Evolutionary conservation across 164 flowering plant species (phyloP), one percentile per base, ranked within the genome.

Genomic region (Vitis labrusca): DNA sequence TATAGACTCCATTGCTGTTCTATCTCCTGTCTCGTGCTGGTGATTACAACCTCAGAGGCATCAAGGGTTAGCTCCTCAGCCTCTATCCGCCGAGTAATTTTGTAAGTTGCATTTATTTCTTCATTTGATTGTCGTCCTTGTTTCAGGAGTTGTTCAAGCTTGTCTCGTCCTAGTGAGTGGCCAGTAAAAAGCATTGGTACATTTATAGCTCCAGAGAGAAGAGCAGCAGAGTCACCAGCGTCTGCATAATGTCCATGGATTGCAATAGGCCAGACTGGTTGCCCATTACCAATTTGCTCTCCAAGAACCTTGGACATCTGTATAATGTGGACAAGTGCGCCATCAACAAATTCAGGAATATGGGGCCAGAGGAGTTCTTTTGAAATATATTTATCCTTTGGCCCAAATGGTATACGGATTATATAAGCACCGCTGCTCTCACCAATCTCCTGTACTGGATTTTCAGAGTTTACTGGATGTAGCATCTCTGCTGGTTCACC

Each of bases 221-320:
- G 88, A 77, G 92, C 86, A 60, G 92, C 92, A 64, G 89, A 85
- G 54, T 90, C 89, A 51, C 94, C 94, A 16, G 94, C 94, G 85
- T 90, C 94, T 57, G 94, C 94, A 81, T 88, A 90, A 68, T 90
- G 94, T 10, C 94, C 94, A 79, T 90, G 94, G 61, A 90, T 85
- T 44, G 91, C 88, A 74, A 85, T 81, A 17, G 94, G 94, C 92
- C 94, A 88, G 64, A 90, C 83, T 30, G 89, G 88, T 53, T 84
- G 80, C 59, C 89, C 92, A 17, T 74, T 77, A 50, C 90, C 90
- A 80, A 88, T 78, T 65, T 90, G 92, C 73, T 88, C 90, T 10
- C 89, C 89, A 55, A 90, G 81, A 65, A 85, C 90, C 74, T 83
- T 85, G 51, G 94, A 88, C 89, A 85, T 88, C 74, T 88, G 90